Conservation (phyloP, 2,329 filamentous ascomycete species). For the Aspergillus eucalypticola region DNA sequence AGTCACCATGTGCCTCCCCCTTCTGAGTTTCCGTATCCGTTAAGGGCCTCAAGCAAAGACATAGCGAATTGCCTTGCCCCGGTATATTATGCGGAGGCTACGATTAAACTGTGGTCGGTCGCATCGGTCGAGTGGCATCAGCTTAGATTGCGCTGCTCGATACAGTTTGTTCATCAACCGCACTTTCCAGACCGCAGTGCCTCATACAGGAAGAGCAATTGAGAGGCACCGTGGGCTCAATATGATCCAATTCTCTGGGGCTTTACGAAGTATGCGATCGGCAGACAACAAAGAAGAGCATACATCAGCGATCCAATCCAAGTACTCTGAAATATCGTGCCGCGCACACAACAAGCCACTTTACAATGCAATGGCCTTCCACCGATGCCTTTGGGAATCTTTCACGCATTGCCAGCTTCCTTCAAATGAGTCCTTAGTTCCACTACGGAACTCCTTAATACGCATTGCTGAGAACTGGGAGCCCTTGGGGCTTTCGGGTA, state of each 20-base stretch:
- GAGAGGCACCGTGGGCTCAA: too few relatives aligned
- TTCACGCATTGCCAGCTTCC: conserved; percentile 23
- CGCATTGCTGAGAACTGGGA: conserved; percentile 22
- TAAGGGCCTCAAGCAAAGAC: too few relatives aligned
- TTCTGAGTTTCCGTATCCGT: too few relatives aligned
- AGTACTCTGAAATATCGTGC: conserved; percentile 28
- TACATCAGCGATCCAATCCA: conserved; percentile 19
- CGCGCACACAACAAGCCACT: conserved; percentile 21
- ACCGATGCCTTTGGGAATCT: conserved; percentile 24
- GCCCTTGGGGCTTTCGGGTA: conserved; percentile 17
- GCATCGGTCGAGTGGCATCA: background rate
- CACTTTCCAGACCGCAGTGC: background rate
- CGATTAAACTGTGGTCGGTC: background rate
- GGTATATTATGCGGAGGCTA: background rate
- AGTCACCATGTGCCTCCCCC: too few relatives aligned
- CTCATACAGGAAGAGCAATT: background rate
- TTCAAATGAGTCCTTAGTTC: conserved; percentile 18
- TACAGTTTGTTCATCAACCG: background rate
- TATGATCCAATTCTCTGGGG: background rate
- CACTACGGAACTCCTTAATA: conserved; percentile 18
- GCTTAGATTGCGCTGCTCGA: background rate
- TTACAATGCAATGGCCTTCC: conserved; percentile 24
- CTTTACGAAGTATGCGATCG: background rate
- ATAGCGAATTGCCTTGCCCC: too few relatives aligned
- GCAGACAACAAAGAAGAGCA: background rate